Conservation (phyloP, 257 asterid species). For the Solanum tacnaense region DNA sequence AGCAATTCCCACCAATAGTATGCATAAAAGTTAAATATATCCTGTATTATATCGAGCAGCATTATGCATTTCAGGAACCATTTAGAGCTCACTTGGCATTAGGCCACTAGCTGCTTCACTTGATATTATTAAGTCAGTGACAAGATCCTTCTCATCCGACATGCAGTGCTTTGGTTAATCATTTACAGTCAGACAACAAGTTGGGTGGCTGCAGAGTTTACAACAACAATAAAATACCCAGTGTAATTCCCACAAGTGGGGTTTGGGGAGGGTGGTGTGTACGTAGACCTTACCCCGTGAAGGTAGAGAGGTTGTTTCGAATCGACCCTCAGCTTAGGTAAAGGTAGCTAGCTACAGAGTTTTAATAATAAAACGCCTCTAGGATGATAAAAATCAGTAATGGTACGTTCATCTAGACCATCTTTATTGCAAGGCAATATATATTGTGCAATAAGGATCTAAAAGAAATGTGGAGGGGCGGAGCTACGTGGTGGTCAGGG, state of each 20-base stretch:
- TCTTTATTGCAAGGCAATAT: neutral
- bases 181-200: neutral
- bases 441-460: neutral
- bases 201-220: neutral
- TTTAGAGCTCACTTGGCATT: neutral
- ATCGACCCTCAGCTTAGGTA: neutral
- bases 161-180: neutral
- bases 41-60: neutral
- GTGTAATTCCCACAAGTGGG: neutral
- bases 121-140: neutral
- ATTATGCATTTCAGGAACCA: neutral
- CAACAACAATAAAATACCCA: neutral
- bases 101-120: neutral
- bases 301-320: neutral
- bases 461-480: neutral
- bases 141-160: neutral
- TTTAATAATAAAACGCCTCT: neutral
- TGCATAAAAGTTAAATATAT: neutral
- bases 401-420: neutral
- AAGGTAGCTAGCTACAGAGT: neutral
- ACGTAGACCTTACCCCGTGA: neutral
- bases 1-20: neutral
- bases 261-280: neutral
- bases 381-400: neutral
- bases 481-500: neutral